Conservation (phyloP, 140 eudicot species). For the Senecio squalidus region DNA sequence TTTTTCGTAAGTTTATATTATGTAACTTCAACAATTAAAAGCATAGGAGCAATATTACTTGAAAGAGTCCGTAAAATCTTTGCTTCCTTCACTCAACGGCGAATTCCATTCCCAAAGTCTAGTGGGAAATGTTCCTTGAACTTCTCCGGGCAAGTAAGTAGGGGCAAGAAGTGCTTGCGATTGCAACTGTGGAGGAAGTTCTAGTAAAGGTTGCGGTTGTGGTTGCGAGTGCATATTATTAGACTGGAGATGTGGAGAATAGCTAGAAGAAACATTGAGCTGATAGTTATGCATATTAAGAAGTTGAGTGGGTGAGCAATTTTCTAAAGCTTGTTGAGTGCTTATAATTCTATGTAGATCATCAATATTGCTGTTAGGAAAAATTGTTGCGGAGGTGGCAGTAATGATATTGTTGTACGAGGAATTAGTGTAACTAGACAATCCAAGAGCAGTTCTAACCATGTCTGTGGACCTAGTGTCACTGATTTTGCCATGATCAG, state of each 20-base stretch:
- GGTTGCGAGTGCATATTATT: conserved; percentile 19
- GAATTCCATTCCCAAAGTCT: conserved; percentile 78
- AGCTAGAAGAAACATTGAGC: conserved; percentile 18
- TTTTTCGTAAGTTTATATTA: not conserved
- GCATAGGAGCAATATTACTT: conserved; percentile 35
- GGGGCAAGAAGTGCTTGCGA: conserved; percentile 28
- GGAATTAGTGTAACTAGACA: conserved; percentile 26
- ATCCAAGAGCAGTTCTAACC: conserved; percentile 39
- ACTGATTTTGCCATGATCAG: conserved; percentile 34
- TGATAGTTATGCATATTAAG: conserved; percentile 23
- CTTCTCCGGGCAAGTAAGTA: conserved; percentile 31
- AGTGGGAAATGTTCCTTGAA: conserved; percentile 37
- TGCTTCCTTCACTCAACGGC: conserved; percentile 35
- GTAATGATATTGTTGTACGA: conserved; percentile 18
- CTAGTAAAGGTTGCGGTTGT: conserved; percentile 7
- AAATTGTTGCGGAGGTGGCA: conserved; percentile 19
- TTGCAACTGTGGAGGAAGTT: conserved; percentile 1
- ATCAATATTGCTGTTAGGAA: conserved; percentile 37
- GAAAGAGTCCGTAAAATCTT: conserved; percentile 52
- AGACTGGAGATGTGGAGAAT: conserved; percentile 9
- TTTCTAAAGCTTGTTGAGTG: conserved; percentile 43
- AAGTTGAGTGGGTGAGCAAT: conserved; percentile 26
- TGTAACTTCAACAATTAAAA: not conserved
- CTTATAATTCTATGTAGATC: conserved; percentile 65
- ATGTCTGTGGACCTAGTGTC: conserved; percentile 39